phyloP scores from a whole-genome alignment of 2,329 filamentous ascomycete species.

The Metarhizium anisopliae region DNA sequence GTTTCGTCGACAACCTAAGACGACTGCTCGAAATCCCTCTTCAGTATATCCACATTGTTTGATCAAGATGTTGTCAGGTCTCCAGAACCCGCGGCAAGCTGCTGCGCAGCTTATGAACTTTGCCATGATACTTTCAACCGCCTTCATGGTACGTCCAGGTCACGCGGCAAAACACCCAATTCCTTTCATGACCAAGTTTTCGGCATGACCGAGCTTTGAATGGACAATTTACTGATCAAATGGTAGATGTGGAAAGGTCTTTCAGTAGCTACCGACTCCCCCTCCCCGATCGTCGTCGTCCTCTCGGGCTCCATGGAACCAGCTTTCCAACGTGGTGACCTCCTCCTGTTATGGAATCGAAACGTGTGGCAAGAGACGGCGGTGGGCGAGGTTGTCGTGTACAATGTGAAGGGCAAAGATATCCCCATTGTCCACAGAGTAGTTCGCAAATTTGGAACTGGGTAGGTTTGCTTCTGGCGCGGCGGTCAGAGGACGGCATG shows the following conservation, averaged over 20 bases:
- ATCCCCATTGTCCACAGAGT: constrained; percentile 96
- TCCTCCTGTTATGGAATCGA: constrained; percentile 71
- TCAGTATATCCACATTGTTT: background rate
- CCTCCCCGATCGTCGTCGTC: constrained; percentile 75
- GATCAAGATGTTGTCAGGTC: constrained; percentile 52
- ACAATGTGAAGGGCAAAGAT: constrained; percentile 84
- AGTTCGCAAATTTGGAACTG: constrained; percentile 61
- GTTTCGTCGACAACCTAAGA: background rate
- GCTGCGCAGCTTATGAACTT: constrained; percentile 83
- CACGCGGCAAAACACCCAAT: background rate
- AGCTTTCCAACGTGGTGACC: constrained; percentile 69
- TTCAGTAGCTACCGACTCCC: constrained; percentile 66
- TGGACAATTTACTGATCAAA: constrained; percentile 10
- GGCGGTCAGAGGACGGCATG: background rate
- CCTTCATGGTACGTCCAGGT: constrained; percentile 64
- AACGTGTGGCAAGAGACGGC: constrained; percentile 47
- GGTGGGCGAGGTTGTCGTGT: constrained; percentile 51
- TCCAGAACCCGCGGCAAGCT: constrained; percentile 71
- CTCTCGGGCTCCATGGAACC: constrained; percentile 79
- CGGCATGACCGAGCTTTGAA: background rate
- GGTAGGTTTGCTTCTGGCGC: constrained; percentile 28
- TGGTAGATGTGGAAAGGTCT: constrained; percentile 76
- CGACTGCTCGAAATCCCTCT: background rate
- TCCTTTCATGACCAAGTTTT: background rate
- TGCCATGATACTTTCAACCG: constrained; percentile 78